Evolutionary conservation across 805 yeast species (phyloP), one percentile per base, ranked within the genome.

Genomic region (Candida suzukii): DNA sequence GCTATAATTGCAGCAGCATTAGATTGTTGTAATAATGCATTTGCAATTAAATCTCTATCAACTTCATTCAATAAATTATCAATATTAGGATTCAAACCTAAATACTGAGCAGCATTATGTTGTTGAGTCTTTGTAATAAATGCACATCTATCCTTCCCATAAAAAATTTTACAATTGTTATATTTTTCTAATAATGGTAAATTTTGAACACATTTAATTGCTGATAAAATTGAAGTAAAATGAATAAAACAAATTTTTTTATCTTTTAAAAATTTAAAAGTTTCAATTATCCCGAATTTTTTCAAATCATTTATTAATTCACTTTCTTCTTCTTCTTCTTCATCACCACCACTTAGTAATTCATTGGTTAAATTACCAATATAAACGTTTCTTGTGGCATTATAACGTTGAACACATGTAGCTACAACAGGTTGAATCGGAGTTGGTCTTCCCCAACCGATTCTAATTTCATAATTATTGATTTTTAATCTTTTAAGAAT

Each of bases 1-100:
- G 96, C 96, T 53, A 91, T 90, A 29, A 95, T 91, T n/a, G 96
- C 96, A 7, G 98, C 96, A 1, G 97, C 96, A 30, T 95, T 95
- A 14, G 95, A 80, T 64, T 93, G 97, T 62, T 88, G 95, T 30
- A 91, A 85, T 42, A 90, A 70, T 8, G 91, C 86, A 33, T 79
- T 75, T 0, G 90, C 81, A 48, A 76, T 76, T 47, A 74, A 66
- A 52, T 76, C 82, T 38, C 79, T 63, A 52, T 76, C 81, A 29
- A 61, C 64, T 33, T 55, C 56, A 43, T 87, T 82, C 22, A 83
- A 78, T 42, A 84, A 67, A 54, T 83, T 86, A 54, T 85, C 95
- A 73, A 82, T 76, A 24, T 95, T 93, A 17, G 96, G 95, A 35
- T 93, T 87, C 46, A 88, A 70, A 1, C 97, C 96, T 41, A 91